Conservation (phyloP, 768 basidiomycete genomes). For the Hydnomerulius pinastri region DNA sequence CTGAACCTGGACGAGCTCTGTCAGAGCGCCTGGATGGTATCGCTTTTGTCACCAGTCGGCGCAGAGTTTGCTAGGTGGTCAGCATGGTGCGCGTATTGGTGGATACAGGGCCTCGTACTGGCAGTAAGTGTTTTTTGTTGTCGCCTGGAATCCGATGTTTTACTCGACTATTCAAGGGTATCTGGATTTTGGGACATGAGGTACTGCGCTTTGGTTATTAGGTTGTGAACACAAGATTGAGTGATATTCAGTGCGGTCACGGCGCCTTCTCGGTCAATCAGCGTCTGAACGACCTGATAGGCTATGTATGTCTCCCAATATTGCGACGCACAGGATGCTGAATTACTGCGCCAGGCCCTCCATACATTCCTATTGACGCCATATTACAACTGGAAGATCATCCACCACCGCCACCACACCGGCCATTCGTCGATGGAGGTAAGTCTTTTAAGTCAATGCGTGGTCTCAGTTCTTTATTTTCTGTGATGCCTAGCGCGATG, state of each 20-base stretch:
- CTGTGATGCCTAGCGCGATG: conserved; percentile 46
- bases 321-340: conserved; percentile 3
- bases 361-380: conserved; percentile 54
- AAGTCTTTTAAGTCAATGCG: no score
- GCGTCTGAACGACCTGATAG: conserved; percentile 49
- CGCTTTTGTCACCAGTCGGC: conserved; percentile 33
- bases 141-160: no score
- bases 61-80: conserved; percentile 43
- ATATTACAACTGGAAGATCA: conserved; percentile 57
- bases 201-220: not conserved
- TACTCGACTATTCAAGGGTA: no score
- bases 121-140: conserved; percentile 23
- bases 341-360: conserved; percentile 33
- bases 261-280: conserved; percentile 54
- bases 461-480: no score
- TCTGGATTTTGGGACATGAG: no score
- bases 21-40: conserved; percentile 16
- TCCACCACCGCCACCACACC: conserved; percentile 53
- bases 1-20: conserved; percentile 42
- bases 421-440: conserved; percentile 29
- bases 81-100: conserved; percentile 54
- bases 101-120: conserved; percentile 62
- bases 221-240: not conserved
- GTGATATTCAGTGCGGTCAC: conserved; percentile 49
- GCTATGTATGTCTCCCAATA: conserved; percentile 42